Evolutionary conservation across 2,329 filamentous ascomycete species (phyloP).

Genomic region (Drechmeria coniospora): DNA sequence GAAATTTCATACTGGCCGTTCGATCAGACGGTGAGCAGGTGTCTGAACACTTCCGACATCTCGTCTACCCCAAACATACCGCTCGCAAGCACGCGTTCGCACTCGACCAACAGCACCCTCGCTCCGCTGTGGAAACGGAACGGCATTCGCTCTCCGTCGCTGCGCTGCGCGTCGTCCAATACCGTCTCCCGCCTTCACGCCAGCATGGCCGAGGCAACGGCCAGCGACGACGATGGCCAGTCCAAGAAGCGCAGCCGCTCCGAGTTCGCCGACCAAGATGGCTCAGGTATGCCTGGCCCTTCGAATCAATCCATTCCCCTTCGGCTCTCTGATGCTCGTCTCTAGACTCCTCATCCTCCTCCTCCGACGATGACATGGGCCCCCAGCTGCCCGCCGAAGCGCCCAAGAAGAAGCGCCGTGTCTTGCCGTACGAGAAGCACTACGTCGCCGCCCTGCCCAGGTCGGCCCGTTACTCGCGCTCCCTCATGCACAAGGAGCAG

Average conservation of each 20-base stretch:
- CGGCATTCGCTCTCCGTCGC: background rate
- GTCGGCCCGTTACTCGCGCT: constrained; percentile 75
- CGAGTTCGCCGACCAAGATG: constrained; percentile 34
- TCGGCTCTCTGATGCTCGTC: constrained; percentile 3
- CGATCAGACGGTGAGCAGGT: no score
- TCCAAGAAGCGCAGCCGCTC: constrained; percentile 37
- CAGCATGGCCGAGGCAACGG: constrained; percentile 8
- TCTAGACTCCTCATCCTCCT: constrained; percentile 54
- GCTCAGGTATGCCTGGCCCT: constrained; percentile 17
- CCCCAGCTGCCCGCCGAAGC: constrained; percentile 73
- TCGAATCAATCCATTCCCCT: background rate
- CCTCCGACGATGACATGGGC: constrained; percentile 84
- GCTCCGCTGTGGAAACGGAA: no score
- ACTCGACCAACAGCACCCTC: no score
- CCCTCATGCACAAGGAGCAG: constrained; percentile 97
- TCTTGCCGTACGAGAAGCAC: constrained; percentile 86
- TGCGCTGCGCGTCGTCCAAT: no score
- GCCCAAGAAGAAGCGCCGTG: constrained; percentile 80
- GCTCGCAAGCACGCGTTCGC: no score
- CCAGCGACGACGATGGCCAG: constrained; percentile 18
- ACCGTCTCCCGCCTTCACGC: no score
- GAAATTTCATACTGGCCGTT: no score
- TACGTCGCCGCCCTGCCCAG: constrained; percentile 81
- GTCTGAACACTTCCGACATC: no score
- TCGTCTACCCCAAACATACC: no score